phyloP scores from a whole-genome alignment of 1,284 basidiomycete genomes.

The Sphagnurus paluster region DNA sequence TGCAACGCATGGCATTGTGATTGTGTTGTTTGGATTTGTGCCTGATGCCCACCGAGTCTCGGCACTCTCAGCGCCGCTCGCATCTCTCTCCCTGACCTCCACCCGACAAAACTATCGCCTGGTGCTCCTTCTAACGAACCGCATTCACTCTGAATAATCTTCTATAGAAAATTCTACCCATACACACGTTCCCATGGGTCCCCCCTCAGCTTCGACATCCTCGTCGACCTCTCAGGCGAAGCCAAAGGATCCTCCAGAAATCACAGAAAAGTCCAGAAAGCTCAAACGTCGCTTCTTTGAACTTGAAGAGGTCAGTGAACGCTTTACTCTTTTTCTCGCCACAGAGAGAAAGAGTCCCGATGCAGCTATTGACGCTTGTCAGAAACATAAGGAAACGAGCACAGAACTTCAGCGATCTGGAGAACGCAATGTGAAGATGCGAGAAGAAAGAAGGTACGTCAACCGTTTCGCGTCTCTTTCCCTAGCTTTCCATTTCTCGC shows the following conservation, averaged over 20 bases:
- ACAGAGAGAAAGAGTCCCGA: slow-evolving; percentile 26
- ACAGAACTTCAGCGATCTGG: slow-evolving; percentile 53
- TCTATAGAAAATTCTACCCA: slow-evolving; percentile 22
- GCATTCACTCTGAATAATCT: slow-evolving; percentile 23
- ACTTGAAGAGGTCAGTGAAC: slow-evolving; percentile 59
- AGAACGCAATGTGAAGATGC: slow-evolving; percentile 58
- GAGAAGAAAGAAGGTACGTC: slow-evolving; percentile 59
- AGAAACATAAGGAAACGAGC: slow-evolving; percentile 59
- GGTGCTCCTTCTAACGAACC: slow-evolving; percentile 20
- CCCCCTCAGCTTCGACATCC: slow-evolving; percentile 41
- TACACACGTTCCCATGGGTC: slow-evolving; percentile 49
- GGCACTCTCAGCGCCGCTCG: slow-evolving; percentile 19
- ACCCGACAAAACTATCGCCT: slow-evolving; percentile 18
- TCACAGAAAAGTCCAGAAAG: slow-evolving; percentile 59
- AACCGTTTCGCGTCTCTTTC: slow-evolving; percentile 3
- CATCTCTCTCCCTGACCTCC: slow-evolving; percentile 28
- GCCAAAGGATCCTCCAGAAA: slow-evolving; percentile 42
- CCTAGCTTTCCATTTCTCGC: neutral
- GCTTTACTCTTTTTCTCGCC: slow-evolving; percentile 20
- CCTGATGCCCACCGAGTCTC: slow-evolving; percentile 30
- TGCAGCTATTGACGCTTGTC: slow-evolving; percentile 27
- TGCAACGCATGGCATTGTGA: slow-evolving; percentile 37
- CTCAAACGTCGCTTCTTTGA: slow-evolving; percentile 64
- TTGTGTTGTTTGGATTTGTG: slow-evolving; percentile 36
- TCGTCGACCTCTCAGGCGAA: slow-evolving; percentile 27